A percentile compares a stretch with the other conserved stretches of the same genome.
Evolutionary conservation across 805 yeast species (phyloP).

Genomic region (Ogataea methylovora): DNA sequence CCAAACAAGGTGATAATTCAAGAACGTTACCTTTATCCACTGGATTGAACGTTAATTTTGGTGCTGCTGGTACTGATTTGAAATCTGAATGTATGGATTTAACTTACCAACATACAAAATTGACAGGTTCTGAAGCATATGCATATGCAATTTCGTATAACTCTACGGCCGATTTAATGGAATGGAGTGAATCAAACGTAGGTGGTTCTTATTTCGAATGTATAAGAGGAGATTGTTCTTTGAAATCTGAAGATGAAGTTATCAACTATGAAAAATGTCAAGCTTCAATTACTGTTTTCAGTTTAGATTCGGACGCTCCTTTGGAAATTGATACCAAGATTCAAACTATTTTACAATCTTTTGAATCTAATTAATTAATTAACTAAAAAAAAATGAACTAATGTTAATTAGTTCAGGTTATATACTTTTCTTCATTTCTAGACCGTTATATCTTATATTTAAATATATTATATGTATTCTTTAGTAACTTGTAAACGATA

Average conservation of each 20-base stretch:
- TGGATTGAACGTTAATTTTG: slow-evolving; percentile 40
- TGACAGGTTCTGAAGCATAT: slow-evolving; percentile 30
- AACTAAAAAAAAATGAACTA: too few species aligned
- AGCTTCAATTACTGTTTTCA: slow-evolving; percentile 34
- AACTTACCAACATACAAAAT: slow-evolving; percentile 32
- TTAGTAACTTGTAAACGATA: too few species aligned
- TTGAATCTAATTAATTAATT: background rate
- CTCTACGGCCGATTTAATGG: slow-evolving; percentile 19
- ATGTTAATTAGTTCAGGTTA: too few species aligned
- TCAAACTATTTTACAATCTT: background rate
- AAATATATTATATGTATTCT: too few species aligned
- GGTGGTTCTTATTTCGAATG: slow-evolving; percentile 18
- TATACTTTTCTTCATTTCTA: too few species aligned
- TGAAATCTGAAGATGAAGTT: slow-evolving; percentile 31
- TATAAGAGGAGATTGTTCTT: slow-evolving; percentile 31
- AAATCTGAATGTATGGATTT: slow-evolving; percentile 30
- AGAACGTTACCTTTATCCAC: slow-evolving; percentile 33
- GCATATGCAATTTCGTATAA: slow-evolving; percentile 28
- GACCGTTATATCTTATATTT: background rate
- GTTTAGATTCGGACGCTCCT: slow-evolving; percentile 36
- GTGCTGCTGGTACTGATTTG: slow-evolving; percentile 31
- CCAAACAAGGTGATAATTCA: slow-evolving; percentile 27
- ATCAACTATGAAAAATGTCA: slow-evolving; percentile 22
- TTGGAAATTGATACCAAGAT: background rate
- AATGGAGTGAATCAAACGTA: slow-evolving; percentile 11